phyloP scores from a whole-genome alignment of 495 filamentous ascomycete genomes.

The Penicillium pulvis region DNA sequence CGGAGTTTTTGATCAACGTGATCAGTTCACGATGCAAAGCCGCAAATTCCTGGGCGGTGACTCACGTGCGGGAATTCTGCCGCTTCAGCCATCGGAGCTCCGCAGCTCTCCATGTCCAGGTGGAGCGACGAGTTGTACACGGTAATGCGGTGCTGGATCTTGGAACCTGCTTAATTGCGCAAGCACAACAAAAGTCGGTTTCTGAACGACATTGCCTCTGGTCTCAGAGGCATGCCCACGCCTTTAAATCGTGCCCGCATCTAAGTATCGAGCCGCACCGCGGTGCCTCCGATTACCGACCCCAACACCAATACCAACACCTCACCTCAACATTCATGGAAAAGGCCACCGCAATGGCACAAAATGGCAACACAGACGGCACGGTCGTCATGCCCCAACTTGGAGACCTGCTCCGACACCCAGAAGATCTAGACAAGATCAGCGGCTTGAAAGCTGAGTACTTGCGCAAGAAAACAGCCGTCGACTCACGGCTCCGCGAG shows the following conservation, averaged over 20 bases:
- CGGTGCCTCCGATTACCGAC: constrained; percentile 1
- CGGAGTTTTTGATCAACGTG: background rate
- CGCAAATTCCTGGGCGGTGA: constrained; percentile 30
- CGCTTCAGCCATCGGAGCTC: constrained; percentile 19
- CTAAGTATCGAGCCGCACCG: constrained; percentile 14
- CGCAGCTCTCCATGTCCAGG: constrained; percentile 19
- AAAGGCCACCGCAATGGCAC: constrained; percentile 39
- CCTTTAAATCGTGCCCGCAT: constrained; percentile 8
- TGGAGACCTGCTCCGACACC: constrained; percentile 61
- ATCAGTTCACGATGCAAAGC: constrained; percentile 3
- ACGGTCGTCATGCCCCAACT: constrained; percentile 49
- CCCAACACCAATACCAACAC: constrained; percentile 1
- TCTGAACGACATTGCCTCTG: too few relatives aligned
- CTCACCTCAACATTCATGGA: constrained; percentile 7
- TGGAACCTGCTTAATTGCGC: background rate
- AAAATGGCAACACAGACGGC: constrained; percentile 37
- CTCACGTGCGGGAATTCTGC: constrained; percentile 31
- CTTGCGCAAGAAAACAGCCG: constrained; percentile 85
- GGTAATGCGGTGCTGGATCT: constrained; percentile 4
- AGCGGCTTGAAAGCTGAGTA: constrained; percentile 87
- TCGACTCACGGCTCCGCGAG: constrained; percentile 85
- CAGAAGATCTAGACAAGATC: constrained; percentile 94
- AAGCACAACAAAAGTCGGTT: background rate
- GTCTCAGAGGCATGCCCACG: constrained; percentile 1
- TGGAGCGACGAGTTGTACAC: constrained; percentile 1